A percentile compares a stretch with the other conserved stretches of the same genome.
Conservation (phyloP, 495 filamentous ascomycete species). For the Astrothelium macrocarpum region DNA sequence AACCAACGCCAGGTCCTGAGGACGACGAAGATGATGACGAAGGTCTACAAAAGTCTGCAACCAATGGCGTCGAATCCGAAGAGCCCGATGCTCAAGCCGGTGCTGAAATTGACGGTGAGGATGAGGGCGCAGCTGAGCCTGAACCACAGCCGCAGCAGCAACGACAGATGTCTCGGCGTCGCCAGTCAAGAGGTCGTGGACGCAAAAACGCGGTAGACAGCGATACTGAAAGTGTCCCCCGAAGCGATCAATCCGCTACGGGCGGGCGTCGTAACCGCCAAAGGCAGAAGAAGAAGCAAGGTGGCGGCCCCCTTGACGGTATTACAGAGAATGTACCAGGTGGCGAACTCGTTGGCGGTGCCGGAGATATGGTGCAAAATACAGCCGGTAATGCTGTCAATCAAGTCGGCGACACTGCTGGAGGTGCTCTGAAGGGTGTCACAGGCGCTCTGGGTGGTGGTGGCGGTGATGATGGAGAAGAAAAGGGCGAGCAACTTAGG, state of each 20-base stretch:
- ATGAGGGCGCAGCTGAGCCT: slow-evolving; percentile 21
- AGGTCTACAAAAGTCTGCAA: neutral
- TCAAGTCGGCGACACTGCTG: slow-evolving; percentile 30
- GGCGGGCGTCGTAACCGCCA: slow-evolving; percentile 33
- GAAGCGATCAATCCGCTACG: slow-evolving; percentile 29
- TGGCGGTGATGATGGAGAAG: slow-evolving; percentile 25
- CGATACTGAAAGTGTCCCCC: slow-evolving; percentile 30
- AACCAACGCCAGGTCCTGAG: slow-evolving; percentile 32
- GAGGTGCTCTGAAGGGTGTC: slow-evolving; percentile 30
- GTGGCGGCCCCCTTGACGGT: slow-evolving; percentile 28
- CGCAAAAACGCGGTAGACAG: slow-evolving; percentile 22
- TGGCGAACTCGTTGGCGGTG: slow-evolving; percentile 32
- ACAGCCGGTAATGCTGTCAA: slow-evolving; percentile 30
- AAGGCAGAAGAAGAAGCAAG: slow-evolving; percentile 26
- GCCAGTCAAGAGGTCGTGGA: slow-evolving; percentile 34
- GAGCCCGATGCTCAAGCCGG: slow-evolving; percentile 24
- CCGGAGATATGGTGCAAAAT: slow-evolving; percentile 32
- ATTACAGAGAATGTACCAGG: slow-evolving; percentile 33
- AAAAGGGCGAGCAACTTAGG: slow-evolving; percentile 54
- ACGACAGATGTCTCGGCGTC: slow-evolving; percentile 27
- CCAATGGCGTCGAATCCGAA: slow-evolving; percentile 5
- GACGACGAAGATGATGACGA: slow-evolving; percentile 24
- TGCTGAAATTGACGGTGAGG: slow-evolving; percentile 18
- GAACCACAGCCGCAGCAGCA: slow-evolving; percentile 21
- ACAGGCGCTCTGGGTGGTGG: slow-evolving; percentile 22